Evolutionary conservation across 495 filamentous ascomycete species (phyloP).

Genomic region (Talaromyces ruber): DNA sequence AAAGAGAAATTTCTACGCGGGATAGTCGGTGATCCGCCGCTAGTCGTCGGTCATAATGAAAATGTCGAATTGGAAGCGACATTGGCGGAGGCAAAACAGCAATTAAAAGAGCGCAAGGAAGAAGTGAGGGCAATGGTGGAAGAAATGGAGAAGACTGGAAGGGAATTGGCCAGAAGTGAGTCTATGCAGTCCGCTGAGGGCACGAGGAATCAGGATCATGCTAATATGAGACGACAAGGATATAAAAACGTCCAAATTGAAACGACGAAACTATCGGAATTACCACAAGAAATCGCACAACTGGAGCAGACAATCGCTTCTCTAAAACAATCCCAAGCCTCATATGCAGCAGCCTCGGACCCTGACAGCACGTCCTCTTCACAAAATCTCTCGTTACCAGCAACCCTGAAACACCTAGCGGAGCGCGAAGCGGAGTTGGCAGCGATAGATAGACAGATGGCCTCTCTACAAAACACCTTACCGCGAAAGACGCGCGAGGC

Average conservation of each 20-base stretch:
- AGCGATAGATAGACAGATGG: constrained; percentile 60
- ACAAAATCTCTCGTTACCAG: constrained; percentile 33
- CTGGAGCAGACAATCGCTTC: constrained; percentile 50
- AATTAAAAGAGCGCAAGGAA: constrained; percentile 67
- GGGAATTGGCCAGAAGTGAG: constrained; percentile 45
- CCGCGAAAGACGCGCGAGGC: constrained; percentile 68
- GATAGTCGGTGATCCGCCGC: constrained; percentile 83
- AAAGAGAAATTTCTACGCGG: constrained; percentile 93
- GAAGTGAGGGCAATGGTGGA: constrained; percentile 66
- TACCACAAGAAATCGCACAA: constrained; percentile 56
- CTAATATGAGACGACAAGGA: constrained; percentile 20
- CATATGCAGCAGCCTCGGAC: constrained; percentile 24
- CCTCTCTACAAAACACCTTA: constrained; percentile 51
- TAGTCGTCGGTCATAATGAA: constrained; percentile 72
- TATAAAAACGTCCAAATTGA: constrained; percentile 61
- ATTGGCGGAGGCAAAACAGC: constrained; percentile 63
- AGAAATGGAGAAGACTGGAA: constrained; percentile 60
- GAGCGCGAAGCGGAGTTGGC: constrained; percentile 52
- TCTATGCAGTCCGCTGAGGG: constrained; percentile 5
- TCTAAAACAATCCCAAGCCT: constrained; percentile 39
- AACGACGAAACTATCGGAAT: constrained; percentile 42
- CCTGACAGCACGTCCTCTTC: constrained; percentile 16
- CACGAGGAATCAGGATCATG: neutral
- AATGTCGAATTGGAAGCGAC: constrained; percentile 71
- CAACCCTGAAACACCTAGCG: constrained; percentile 32